Evolutionary conservation across 106 monocot genomes (phyloP).

Genomic region (Agapanthus africanus): DNA sequence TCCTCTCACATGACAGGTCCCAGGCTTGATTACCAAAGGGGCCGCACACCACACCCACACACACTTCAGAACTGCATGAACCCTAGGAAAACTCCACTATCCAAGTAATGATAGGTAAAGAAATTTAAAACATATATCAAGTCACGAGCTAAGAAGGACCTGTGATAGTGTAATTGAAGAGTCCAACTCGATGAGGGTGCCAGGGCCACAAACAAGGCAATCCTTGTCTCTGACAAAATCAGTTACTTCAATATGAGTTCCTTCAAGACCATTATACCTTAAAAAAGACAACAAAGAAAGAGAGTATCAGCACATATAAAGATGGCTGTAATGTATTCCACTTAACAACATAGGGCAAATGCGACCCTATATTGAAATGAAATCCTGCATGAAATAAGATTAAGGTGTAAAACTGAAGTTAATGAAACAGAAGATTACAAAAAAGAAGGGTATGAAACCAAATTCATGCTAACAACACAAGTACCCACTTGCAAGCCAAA

Average conservation of each 20-base stretch:
- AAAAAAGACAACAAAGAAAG: neutral
- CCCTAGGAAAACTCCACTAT: slow-evolving; percentile 1
- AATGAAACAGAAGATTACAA: neutral
- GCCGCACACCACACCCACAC: no score
- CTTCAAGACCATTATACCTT: slow-evolving; percentile 90
- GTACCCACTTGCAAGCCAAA: neutral
- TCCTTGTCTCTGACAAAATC: slow-evolving; percentile 80
- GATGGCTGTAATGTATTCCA: neutral
- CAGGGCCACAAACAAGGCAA: slow-evolving; percentile 92
- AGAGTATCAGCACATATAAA: neutral
- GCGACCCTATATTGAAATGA: neutral
- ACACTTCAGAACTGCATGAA: neutral
- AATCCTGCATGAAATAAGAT: neutral
- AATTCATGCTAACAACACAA: neutral
- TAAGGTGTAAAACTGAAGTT: neutral
- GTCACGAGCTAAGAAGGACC: slow-evolving; percentile 24
- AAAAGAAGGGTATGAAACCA: neutral
- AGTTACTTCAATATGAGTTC: slow-evolving; percentile 83
- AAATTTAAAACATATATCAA: neutral
- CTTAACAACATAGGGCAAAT: neutral
- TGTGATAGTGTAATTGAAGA: slow-evolving; percentile 60
- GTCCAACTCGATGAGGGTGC: slow-evolving; percentile 79
- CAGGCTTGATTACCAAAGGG: no score
- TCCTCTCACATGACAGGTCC: no score
- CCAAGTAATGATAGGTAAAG: neutral